Conservation (phyloP, 2,329 filamentous ascomycete genomes). For the Ceratocystis cacaofunesta region DNA sequence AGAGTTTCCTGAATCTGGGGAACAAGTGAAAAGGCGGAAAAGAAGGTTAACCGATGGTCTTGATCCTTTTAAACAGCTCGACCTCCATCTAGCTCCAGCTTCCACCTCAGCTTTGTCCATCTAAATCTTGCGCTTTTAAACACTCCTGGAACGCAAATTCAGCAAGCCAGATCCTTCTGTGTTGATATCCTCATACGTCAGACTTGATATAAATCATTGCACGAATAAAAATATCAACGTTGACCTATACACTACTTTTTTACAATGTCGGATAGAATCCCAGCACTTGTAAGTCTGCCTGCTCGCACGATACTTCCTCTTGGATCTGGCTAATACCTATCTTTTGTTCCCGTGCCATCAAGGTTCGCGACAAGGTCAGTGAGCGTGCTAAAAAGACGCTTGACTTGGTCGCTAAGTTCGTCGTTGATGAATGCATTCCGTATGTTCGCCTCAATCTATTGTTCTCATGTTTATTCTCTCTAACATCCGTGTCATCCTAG, state of each 20-base stretch:
- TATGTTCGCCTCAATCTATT: slow-evolving; percentile 26
- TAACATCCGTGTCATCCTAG: slow-evolving; percentile 24
- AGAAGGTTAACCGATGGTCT: neutral
- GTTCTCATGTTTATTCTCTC: neutral
- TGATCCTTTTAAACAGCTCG: neutral
- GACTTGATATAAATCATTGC: no score
- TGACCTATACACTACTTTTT: neutral
- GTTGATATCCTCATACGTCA: no score
- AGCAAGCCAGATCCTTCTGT: no score
- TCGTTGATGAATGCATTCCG: slow-evolving; percentile 88
- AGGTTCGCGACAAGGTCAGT: slow-evolving; percentile 51
- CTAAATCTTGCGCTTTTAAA: no score
- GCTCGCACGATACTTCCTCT: neutral
- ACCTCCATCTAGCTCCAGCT: neutral
- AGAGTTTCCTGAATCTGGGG: neutral
- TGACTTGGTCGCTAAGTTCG: slow-evolving; percentile 84
- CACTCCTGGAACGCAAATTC: no score
- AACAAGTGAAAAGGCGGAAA: neutral
- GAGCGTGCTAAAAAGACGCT: slow-evolving; percentile 71
- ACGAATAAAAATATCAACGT: neutral
- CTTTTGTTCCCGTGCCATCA: slow-evolving; percentile 15
- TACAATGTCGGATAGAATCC: slow-evolving; percentile 16
- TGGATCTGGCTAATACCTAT: neutral
- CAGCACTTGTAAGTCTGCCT: slow-evolving; percentile 9
- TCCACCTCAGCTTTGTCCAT: no score